A percentile compares a stretch with the other conserved stretches of the same genome.
Conservation (phyloP, 2,329 filamentous ascomycete species). For the Hawksworthiomyces lignivorus region DNA sequence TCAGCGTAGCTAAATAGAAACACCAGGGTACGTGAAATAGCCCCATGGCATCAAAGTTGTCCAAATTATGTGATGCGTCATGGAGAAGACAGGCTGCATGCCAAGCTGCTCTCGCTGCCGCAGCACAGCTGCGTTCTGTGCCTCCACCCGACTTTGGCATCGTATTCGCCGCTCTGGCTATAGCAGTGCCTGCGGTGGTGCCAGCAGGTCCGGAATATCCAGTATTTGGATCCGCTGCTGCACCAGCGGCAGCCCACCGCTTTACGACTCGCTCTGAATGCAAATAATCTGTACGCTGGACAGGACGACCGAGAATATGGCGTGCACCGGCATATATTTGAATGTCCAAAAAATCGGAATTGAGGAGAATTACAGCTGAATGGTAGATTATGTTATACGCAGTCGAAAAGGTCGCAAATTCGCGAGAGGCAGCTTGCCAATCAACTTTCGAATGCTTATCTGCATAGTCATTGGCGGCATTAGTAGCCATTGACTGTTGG, state of each 20-base stretch:
- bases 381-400: conserved; percentile 13
- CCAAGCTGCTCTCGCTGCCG: conserved; percentile 7
- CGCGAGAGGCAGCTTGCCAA: not conserved
- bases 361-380: conserved; percentile 8
- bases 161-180: not conserved
- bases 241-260: conserved; percentile 8
- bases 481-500: not conserved
- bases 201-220: too few relatives aligned
- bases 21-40: conserved; percentile 16
- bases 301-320: conserved; percentile 14
- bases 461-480: not conserved
- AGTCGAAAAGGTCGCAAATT: conserved; percentile 6
- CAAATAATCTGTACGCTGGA: conserved; percentile 12
- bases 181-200: not conserved
- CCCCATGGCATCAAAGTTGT: conserved; percentile 12
- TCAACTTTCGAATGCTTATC: not conserved
- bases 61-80: conserved; percentile 3
- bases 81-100: conserved; percentile 12
- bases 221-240: not conserved
- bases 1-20: conserved; percentile 14
- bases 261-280: conserved; percentile 12
- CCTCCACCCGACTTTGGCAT: not conserved
- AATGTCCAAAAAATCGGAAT: conserved; percentile 14
- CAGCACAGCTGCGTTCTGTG: not conserved
- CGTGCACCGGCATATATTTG: conserved; percentile 16